A percentile compares a stretch with the other conserved stretches of the same genome.
Conservation (phyloP, 1,284 basidiomycete genomes). For the Peniophora sp. region DNA sequence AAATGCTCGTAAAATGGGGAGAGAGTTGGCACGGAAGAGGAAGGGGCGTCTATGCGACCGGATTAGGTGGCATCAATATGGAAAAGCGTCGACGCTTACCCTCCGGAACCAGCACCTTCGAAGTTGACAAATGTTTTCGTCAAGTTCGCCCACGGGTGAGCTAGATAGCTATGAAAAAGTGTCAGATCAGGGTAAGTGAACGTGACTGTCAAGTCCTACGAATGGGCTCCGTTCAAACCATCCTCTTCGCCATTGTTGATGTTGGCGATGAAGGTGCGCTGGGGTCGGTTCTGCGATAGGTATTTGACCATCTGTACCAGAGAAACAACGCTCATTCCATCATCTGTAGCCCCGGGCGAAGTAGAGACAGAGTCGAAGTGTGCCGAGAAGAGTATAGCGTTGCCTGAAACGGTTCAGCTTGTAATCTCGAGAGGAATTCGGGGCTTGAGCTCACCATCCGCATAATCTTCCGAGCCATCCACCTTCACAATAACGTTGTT, state of each 20-base stretch:
- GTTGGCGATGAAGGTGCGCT: constrained; percentile 65
- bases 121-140: constrained; percentile 66
- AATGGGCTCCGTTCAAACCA: constrained; percentile 61
- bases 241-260: constrained; percentile 81
- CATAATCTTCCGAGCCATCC: constrained; percentile 39
- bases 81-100: constrained; percentile 33
- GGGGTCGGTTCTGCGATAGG: constrained; percentile 43
- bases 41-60: constrained; percentile 47
- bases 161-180: constrained; percentile 39
- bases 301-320: constrained; percentile 59
- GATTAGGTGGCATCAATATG: background rate
- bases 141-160: constrained; percentile 66
- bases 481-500: constrained; percentile 66
- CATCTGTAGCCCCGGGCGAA: constrained; percentile 66
- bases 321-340: constrained; percentile 67
- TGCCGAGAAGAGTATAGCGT: constrained; percentile 67
- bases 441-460: constrained; percentile 3
- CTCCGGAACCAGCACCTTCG: constrained; percentile 74
- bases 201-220: constrained; percentile 28
- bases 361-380: constrained; percentile 78
- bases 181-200: constrained; percentile 1
- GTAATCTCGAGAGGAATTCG: no score
- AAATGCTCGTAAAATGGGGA: constrained; percentile 44
- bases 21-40: constrained; percentile 57
- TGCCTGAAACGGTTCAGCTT: constrained; percentile 1